Evolutionary conservation across 495 filamentous ascomycete genomes (phyloP), one percentile per base, ranked within the genome.

Genomic region (Podospora pseudopauciseta): DNA sequence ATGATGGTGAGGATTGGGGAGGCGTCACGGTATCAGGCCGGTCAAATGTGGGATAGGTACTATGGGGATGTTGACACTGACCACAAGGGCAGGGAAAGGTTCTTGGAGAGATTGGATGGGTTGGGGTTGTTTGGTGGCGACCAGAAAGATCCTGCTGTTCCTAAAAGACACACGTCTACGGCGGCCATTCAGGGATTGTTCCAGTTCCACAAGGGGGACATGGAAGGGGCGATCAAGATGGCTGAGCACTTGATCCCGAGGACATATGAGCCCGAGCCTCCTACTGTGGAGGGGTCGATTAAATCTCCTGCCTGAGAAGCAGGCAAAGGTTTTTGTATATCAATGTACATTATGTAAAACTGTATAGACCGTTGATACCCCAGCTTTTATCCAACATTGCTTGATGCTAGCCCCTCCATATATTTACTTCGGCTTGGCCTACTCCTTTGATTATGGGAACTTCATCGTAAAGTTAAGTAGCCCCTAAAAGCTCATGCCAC

Each of bases 131-230:
- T 87, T 60, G 77, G 77, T 2, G 76, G 79, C 26, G 74, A 76
- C 19, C 67, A 27, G 49, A 67, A 73, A 26, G 82, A 82, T 39
- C 77, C 78, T 2, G 66, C 65, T 20, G 81, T 82, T 30, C 80
- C 82, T 16, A 75, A 77, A 66, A 81, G 81, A 58, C 85, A 80
- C 20, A 90, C 91, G 6, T 97, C 93, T 69, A 91, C 93, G 2
- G 95, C 95, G 20, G 91, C 93, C 6, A 86, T 97, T 44, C 95
- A 99, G 79, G 95, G 95, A 2, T 75, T 97, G 64, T 97, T 99
- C 77, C 81, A 97, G 77, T 96, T 94, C 74, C 95, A 96, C 77
- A 99, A 97, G 80, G 90, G 87, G 58, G 84, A 95, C 71, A 90
- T 94, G 84, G 86, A 93, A 68, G 92, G 92, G 1, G 95, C 95